Base-by-base conservation (phyloP, 2,329 filamentous ascomycete genomes). In the Trichoderma breve region DNA sequence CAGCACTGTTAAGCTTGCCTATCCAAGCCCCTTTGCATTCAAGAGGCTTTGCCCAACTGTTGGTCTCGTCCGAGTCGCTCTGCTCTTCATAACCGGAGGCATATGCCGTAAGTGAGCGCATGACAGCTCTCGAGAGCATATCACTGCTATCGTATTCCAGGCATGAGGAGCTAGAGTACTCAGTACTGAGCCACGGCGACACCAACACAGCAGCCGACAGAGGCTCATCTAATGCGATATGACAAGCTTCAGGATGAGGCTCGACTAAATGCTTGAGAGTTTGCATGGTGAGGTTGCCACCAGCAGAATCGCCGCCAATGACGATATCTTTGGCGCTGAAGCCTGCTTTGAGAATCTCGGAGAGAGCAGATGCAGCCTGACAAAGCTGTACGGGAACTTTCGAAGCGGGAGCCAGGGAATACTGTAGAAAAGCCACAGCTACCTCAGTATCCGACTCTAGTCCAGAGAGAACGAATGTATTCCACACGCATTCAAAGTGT, bases 271-370 rank as follows among this genome's bases (percentile, higher is more conserved):
- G 81, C 11, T 77, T 72, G 11, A 82, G 72, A 7, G 82, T 65
- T 72, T 81, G 79, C 12, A 75, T 73, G 0, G 79, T 76, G 36
- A 83, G 62, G 70, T 82, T 82, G 0, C 78, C 81, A 15, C 81
- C 81, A 0, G 81, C 81, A 12, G 81, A 82, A 64, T 83, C 81
- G 3, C 81, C 81, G 4, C 81, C 81, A 9, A 83, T 66, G 60
- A 81, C 73, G 12, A 83, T 74, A 63, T 82, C 75, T 2, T 73
- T 67, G 0, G 81, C 77, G 6, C 53, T 53, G 58, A 81, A 72
- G 4, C 81, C 82, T 1, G 75, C 72, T 0, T 74, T 72, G 1
- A 82, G 73, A 1, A 83, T 55, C n/a, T 77, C 75, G 1, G 75
- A 74, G 6, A 83, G 76, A 2, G 78, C 81, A 3, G 76, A 77